phyloP scores from a whole-genome alignment of 306 rosid genomes.

The Carpinus fangiana region DNA sequence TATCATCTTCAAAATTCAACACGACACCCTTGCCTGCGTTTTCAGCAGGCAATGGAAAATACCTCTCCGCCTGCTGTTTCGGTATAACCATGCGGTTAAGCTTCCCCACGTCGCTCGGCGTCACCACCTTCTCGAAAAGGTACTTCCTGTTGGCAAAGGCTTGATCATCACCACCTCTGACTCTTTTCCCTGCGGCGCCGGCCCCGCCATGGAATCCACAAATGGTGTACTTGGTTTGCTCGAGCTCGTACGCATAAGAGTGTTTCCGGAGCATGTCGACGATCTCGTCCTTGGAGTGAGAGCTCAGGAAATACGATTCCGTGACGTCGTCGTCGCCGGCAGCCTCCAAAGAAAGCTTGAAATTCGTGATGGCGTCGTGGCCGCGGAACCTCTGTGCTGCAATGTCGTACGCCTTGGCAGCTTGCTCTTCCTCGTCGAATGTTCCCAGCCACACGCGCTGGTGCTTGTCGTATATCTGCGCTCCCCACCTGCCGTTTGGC shows the following conservation, averaged over 20 bases:
- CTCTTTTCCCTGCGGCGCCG: not conserved
- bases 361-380: conserved; percentile 31
- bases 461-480: conserved; percentile 49
- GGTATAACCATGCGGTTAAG: conserved; percentile 46
- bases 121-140: conserved; percentile 45
- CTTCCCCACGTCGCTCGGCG: conserved; percentile 55
- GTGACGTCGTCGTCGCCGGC: not conserved
- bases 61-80: conserved; percentile 45
- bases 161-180: not conserved
- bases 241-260: conserved; percentile 38
- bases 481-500: conserved; percentile 53
- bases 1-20: conserved; percentile 34
- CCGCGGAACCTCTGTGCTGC: conserved; percentile 44
- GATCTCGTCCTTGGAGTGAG: conserved; percentile 48
- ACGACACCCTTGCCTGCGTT: conserved; percentile 24
- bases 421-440: conserved; percentile 39
- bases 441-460: conserved; percentile 54
- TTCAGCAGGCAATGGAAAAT: conserved; percentile 28
- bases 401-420: conserved; percentile 46
- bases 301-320: conserved; percentile 31
- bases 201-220: not conserved
- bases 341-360: not conserved
- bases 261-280: conserved; percentile 53
- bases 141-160: conserved; percentile 9
- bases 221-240: conserved; percentile 25